Evolutionary conservation across 306 rosid species (phyloP).

Genomic region (Medicago ruthenica): DNA sequence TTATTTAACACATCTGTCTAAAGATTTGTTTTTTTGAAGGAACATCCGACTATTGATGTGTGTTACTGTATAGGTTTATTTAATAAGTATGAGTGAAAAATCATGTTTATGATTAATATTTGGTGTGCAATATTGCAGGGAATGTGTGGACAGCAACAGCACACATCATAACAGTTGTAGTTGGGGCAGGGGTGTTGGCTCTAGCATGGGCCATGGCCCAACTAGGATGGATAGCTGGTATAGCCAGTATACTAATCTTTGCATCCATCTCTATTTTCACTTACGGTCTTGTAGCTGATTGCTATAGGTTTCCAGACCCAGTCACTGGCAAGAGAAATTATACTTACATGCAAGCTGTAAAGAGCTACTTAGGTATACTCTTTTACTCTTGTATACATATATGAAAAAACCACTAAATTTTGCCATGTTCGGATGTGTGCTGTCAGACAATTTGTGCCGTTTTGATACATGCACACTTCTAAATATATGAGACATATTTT

Average conservation of each 20-base stretch:
- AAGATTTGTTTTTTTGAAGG: no score
- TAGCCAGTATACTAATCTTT: not conserved
- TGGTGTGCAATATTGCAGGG: slow-evolving; percentile 2
- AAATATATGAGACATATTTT: no score
- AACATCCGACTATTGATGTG: no score
- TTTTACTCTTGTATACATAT: not conserved
- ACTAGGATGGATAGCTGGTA: slow-evolving; percentile 43
- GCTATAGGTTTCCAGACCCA: slow-evolving; percentile 14
- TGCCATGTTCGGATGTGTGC: no score
- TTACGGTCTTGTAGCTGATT: slow-evolving; percentile 12
- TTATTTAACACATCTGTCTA: no score
- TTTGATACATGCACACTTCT: no score
- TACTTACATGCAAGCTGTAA: slow-evolving; percentile 17
- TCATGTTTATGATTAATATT: not conserved
- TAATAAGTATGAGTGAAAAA: no score
- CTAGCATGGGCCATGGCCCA: slow-evolving; percentile 43
- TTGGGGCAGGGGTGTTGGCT: slow-evolving; percentile 43
- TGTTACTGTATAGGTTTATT: no score
- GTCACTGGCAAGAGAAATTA: not conserved
- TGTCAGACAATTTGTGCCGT: no score
- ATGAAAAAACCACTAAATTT: no score
- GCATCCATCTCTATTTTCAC: not conserved
- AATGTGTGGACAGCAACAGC: slow-evolving; percentile 34
- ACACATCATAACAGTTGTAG: slow-evolving; percentile 35
- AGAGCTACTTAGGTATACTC: not conserved